Evolutionary conservation across 2,329 filamentous ascomycete genomes (phyloP), one percentile per base, ranked within the genome.

Genomic region (Neonectria punicea): DNA sequence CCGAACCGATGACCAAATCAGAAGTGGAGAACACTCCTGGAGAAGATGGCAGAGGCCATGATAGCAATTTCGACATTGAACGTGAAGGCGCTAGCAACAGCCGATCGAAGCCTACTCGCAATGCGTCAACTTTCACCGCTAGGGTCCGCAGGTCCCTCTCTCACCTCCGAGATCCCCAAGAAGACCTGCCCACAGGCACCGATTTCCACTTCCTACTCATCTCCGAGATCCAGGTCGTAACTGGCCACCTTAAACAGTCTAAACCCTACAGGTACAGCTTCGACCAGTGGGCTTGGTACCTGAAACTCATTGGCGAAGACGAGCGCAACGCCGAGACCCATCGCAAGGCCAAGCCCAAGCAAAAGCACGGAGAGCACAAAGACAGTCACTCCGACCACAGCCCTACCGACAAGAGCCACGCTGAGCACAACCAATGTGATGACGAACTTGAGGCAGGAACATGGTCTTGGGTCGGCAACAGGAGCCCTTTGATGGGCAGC

Each of bases 271-370:
- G 85, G 58, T 98, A 97, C 76, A 84, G 83, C 0, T 98, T 94
- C 68, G 89, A 94, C 70, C 91, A 97, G 75, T 97, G 94, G 94
- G 91, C 92, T 0, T 92, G 93, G 82, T 96, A 93, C 71, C 90
- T 94, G 8, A 87, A 88, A 22, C 84, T 97, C 34, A 92, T 97
- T n/a, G 88, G 88, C 51, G 87, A 90, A 73, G 87, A 90, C 74
- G 87, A 90, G 73, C 79, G 78, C 59, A 81, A 81, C 67, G 79
- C 85, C 2, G 77, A 80, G 6, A 84, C 79, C 18, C 88, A 90
- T 72, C 76, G 82, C n/a, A 82, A 80, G 62, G 78, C 78, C 7
- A 69, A 66, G 28, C 73, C 76, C 8, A 76, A 73, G 47, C 63
- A 69, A 41, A 68, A 60, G 49, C 14, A 58, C 30, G 18, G 59